Evolutionary conservation across 2,329 filamentous ascomycete genomes (phyloP).

Genomic region (Fusarium devonianum): DNA sequence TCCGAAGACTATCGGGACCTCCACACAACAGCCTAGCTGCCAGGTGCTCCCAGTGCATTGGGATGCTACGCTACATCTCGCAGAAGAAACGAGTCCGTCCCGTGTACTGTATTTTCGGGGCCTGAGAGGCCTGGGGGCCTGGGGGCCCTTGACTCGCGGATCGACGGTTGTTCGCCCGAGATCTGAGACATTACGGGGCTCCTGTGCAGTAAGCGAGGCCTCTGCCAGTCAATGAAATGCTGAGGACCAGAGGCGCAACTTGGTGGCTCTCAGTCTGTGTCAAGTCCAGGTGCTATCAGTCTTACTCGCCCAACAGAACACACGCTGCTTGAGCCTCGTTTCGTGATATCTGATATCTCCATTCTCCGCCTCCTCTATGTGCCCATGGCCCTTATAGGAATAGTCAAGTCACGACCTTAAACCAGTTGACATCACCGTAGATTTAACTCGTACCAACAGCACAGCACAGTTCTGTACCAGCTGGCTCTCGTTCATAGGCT

Average conservation of each 20-base stretch:
- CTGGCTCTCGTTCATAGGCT: neutral
- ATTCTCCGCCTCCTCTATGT: conserved; percentile 5
- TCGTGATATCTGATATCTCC: conserved; percentile 26
- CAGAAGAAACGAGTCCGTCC: conserved; percentile 19
- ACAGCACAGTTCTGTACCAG: no score
- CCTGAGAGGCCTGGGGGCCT: neutral
- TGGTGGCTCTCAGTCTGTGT: conserved; percentile 2
- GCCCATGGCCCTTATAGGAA: conserved; percentile 9
- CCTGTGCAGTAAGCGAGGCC: neutral
- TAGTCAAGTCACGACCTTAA: no score
- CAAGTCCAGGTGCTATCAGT: neutral
- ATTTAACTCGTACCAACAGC: neutral
- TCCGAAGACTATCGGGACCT: conserved; percentile 19
- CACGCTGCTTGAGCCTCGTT: neutral
- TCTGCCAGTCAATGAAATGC: conserved; percentile 20
- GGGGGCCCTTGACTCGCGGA: conserved; percentile 21
- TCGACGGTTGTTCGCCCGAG: conserved; percentile 21
- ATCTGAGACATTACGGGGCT: conserved; percentile 34
- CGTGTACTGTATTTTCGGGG: neutral
- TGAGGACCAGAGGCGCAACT: conserved; percentile 1
- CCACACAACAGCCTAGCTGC: neutral
- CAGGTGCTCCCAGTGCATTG: conserved; percentile 17
- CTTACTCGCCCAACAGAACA: neutral
- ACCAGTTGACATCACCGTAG: neutral
- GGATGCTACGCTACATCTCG: conserved; percentile 12